phyloP scores from a whole-genome alignment of 768 basidiomycete species.

The Suillus discolor region DNA sequence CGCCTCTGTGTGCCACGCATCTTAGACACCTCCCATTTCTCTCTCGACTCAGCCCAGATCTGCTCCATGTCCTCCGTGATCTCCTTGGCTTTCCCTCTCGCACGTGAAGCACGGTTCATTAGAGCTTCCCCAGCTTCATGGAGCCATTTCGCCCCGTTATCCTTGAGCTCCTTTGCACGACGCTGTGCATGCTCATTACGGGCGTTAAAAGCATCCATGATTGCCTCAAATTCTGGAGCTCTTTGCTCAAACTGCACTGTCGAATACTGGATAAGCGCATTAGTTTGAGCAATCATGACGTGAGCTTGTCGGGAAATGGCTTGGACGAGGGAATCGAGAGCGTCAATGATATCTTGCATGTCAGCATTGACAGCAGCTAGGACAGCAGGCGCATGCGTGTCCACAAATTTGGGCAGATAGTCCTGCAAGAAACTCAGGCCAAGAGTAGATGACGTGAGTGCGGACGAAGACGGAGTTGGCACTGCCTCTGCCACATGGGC shows the following conservation, averaged over 20 bases:
- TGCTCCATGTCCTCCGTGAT: slow-evolving; percentile 36
- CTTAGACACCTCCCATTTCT: slow-evolving; percentile 3
- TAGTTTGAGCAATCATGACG: slow-evolving; percentile 32
- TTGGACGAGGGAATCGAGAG: slow-evolving; percentile 57
- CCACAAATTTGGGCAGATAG: slow-evolving; percentile 51
- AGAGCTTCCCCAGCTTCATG: slow-evolving; percentile 45
- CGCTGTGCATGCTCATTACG: slow-evolving; percentile 55
- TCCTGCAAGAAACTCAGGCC: slow-evolving; percentile 44
- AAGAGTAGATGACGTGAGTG: slow-evolving; percentile 21
- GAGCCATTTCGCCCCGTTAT: slow-evolving; percentile 49
- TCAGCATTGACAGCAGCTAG: slow-evolving; percentile 51
- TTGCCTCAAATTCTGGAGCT: slow-evolving; percentile 38
- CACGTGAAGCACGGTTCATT: slow-evolving; percentile 41
- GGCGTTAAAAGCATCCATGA: slow-evolving; percentile 44
- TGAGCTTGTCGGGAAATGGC: slow-evolving; percentile 50
- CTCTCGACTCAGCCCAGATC: slow-evolving; percentile 1
- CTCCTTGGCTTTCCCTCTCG: slow-evolving; percentile 44
- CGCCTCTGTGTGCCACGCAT: neutral
- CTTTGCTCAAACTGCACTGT: slow-evolving; percentile 35
- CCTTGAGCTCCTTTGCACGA: slow-evolving; percentile 55
- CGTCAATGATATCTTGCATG: slow-evolving; percentile 57
- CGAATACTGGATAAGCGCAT: slow-evolving; percentile 47
- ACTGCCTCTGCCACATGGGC: slow-evolving; percentile 7
- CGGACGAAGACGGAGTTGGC: slow-evolving; percentile 20
- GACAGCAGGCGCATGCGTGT: slow-evolving; percentile 47